A percentile compares a stretch with the other conserved stretches of the same genome.
Evolutionary conservation across 192 early-diverging fungal species (phyloP).

Genomic region (Coemansia biformis): DNA sequence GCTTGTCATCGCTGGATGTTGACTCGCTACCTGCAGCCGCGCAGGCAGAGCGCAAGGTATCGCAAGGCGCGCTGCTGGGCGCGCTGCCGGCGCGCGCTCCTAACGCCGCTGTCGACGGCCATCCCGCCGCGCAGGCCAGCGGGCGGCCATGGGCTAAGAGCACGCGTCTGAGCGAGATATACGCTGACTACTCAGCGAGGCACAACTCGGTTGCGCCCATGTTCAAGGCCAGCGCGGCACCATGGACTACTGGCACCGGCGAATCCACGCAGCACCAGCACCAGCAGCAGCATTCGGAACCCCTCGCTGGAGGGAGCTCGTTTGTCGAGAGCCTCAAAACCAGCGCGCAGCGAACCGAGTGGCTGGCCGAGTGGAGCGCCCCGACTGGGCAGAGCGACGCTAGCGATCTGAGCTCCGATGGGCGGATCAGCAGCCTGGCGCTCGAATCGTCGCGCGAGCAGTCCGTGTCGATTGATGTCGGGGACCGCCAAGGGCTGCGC

Average conservation of each 20-base stretch:
- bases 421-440: constrained; percentile 22
- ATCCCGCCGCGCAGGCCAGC: constrained; percentile 6
- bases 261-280: too few species aligned
- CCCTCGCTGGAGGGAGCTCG: constrained; percentile 27
- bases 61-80: constrained; percentile 15
- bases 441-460: constrained; percentile 30
- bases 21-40: constrained; percentile 9
- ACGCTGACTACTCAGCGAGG: constrained; percentile 50
- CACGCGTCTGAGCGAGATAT: constrained; percentile 51
- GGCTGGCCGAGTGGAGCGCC: constrained; percentile 17
- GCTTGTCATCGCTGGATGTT: constrained; percentile 29
- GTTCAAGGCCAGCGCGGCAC: constrained; percentile 22
- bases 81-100: neutral
- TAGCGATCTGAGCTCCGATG: constrained; percentile 19
- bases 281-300: constrained; percentile 5
- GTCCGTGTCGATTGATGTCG: constrained; percentile 31
- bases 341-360: constrained; percentile 28
- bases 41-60: constrained; percentile 13
- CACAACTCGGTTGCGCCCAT: constrained; percentile 42
- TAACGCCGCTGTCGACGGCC: neutral
- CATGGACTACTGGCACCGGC: constrained; percentile 2
- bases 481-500: constrained; percentile 4
- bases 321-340: constrained; percentile 45
- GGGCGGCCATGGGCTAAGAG: constrained; percentile 46
- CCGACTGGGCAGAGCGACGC: constrained; percentile 12